Conservation (phyloP, 1,284 basidiomycete genomes). For the Ustilago tritici region DNA sequence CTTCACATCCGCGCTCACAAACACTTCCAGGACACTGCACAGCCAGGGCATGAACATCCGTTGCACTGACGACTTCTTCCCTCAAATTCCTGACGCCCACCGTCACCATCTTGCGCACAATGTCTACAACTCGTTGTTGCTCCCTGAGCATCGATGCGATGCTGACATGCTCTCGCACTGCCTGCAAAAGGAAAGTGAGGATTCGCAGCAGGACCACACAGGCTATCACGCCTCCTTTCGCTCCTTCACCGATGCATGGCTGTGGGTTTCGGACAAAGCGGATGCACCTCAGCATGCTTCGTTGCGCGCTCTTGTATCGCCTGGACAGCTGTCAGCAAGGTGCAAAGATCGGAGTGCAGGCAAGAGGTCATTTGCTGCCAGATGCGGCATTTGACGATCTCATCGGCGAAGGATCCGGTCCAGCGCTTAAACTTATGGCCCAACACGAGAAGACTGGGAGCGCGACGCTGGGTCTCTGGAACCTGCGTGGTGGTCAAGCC, state of each 20-base stretch:
- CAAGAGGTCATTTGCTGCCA: slow-evolving; percentile 12
- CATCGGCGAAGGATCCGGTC: slow-evolving; percentile 17
- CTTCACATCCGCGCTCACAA: slow-evolving; percentile 26
- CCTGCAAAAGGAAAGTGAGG: slow-evolving; percentile 7
- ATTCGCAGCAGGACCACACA: slow-evolving; percentile 22
- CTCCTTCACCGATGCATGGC: slow-evolving; percentile 51
- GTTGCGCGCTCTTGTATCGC: slow-evolving; percentile 19
- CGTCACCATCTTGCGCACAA: slow-evolving; percentile 63
- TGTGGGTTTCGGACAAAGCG: slow-evolving; percentile 40
- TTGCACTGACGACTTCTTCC: slow-evolving; percentile 64
- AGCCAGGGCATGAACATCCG: slow-evolving; percentile 28
- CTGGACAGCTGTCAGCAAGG: slow-evolving; percentile 6
- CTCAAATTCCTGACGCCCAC: slow-evolving; percentile 58
- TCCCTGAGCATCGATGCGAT: slow-evolving; percentile 50
- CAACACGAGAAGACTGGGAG: slow-evolving; percentile 19
- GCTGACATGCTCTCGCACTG: slow-evolving; percentile 65
- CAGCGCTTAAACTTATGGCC: slow-evolving; percentile 32
- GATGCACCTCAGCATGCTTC: slow-evolving; percentile 19
- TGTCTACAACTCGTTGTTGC: slow-evolving; percentile 48
- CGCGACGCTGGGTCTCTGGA: slow-evolving; percentile 37
- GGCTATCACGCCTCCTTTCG: slow-evolving; percentile 59
- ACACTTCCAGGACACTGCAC: slow-evolving; percentile 35
- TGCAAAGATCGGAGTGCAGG: slow-evolving; percentile 8
- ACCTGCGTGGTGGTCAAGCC: slow-evolving; percentile 19
- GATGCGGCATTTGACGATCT: slow-evolving; percentile 26